Conservation (phyloP, 768 basidiomycete genomes). For the Leccinum barrowsii region DNA sequence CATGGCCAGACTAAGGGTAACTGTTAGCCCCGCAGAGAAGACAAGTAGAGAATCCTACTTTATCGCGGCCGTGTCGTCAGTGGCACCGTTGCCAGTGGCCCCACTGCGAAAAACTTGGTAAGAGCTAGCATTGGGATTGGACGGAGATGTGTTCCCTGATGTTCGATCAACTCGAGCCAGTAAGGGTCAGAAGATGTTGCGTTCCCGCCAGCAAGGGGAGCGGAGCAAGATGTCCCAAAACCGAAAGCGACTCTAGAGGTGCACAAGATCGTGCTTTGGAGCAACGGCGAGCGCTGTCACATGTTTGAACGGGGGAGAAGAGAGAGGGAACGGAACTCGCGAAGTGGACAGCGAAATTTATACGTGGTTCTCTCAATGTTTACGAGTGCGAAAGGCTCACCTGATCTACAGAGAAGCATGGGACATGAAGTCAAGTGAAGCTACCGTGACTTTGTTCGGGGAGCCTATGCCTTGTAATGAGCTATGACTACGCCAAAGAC, state of each 20-base stretch:
- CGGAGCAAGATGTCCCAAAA: conserved; percentile 46
- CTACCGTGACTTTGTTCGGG: not conserved
- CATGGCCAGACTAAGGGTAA: conserved; percentile 52
- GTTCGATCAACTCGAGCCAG: conserved; percentile 69
- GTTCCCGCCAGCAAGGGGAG: conserved; percentile 45
- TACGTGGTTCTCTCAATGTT: not conserved
- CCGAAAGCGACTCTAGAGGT: conserved; percentile 17
- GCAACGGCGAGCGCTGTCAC: conserved; percentile 4
- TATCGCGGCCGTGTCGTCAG: conserved; percentile 75
- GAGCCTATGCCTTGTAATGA: not conserved
- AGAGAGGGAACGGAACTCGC: conserved; percentile 17
- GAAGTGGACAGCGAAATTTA: conserved; percentile 22
- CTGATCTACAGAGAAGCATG: not conserved
- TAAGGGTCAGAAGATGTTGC: conserved; percentile 44
- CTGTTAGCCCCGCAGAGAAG: not conserved
- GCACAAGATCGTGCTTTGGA: conserved; percentile 12
- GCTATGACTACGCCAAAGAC: not conserved
- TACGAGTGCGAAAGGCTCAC: not conserved
- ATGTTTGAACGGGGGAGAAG: conserved; percentile 1
- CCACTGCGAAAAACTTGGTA: conserved; percentile 78
- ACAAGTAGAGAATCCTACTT: conserved; percentile 38
- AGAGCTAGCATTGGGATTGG: conserved; percentile 45
- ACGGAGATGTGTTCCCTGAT: conserved; percentile 66
- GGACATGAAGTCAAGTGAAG: not conserved
- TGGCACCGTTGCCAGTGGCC: conserved; percentile 58